These are phyloP conservation scores for Saccharomycopsis sp. DNA, from an alignment of 805 yeast species.

Conservation along the genomic window DNA sequence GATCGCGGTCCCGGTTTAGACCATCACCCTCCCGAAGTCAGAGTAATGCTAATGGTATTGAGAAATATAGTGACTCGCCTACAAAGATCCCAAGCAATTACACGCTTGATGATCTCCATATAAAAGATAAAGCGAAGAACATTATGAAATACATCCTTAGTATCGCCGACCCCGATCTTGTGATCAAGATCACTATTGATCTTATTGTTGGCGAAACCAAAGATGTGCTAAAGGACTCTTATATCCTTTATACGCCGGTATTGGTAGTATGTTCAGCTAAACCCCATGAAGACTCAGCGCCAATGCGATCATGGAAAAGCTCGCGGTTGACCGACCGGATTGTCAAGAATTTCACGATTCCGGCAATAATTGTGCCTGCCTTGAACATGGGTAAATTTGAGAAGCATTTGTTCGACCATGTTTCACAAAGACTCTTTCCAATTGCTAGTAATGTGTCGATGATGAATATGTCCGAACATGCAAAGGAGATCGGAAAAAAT, in stretches of 20 bases:
- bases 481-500: slow-evolving; percentile 24
- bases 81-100: neutral
- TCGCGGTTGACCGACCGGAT: slow-evolving; percentile 58
- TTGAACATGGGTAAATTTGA: slow-evolving; percentile 51
- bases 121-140: slow-evolving; percentile 39
- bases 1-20: neutral
- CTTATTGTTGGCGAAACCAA: slow-evolving; percentile 53
- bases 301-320: slow-evolving; percentile 53
- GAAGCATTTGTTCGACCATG: slow-evolving; percentile 32
- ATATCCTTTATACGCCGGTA: slow-evolving; percentile 55
- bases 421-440: neutral
- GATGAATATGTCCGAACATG: neutral
- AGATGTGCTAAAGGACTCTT: slow-evolving; percentile 51
- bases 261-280: slow-evolving; percentile 51
- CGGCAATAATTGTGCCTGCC: slow-evolving; percentile 63
- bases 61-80: neutral
- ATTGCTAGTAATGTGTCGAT: neutral
- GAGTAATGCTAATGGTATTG: neutral
- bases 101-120: slow-evolving; percentile 18
- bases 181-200: slow-evolving; percentile 52
- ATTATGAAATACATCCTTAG: slow-evolving; percentile 47
- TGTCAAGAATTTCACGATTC: slow-evolving; percentile 57
- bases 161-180: slow-evolving; percentile 38
- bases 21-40: neutral
- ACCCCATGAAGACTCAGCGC: slow-evolving; percentile 36